Evolutionary conservation across 2,329 filamentous ascomycete species (phyloP), one percentile per base, ranked within the genome.

Genomic region (Ophiostoma piceae): DNA sequence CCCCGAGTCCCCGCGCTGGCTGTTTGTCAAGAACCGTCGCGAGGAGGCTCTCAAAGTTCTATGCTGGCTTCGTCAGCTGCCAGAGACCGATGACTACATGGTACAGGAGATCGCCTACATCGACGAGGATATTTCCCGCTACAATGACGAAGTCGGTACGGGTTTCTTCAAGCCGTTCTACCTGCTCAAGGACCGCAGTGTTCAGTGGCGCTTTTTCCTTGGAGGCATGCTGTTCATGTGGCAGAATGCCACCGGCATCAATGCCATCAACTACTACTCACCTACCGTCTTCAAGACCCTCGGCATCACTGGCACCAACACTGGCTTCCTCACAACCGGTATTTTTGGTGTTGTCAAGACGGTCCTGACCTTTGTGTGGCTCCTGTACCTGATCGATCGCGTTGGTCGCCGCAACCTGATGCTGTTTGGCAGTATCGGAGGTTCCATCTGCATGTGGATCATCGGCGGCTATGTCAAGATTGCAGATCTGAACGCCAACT

Each of bases 281-380:
- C 89, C 90, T 0, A 89, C 85, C 0, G 85, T 92, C 11, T 92
- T 92, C 82, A 84, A 80, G 72, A 80, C 79, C 64, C 79, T 84
- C 67, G 82, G 82, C 4, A 79, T 84, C 67, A 79, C 77, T 1
- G 82, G 82, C 14, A 82, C 79, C 66, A 81, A 79, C 74, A 80
- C 79, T 0, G 76, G 79, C 51, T 80, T 84, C 72, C 77, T 84
- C 39, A 91, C 90, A 0, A 93, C 90, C 0, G 91, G 91, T 32
- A 87, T 93, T 72, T 93, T 91, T 74, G 91, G 90, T 67, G 87
- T 92, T 1, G 88, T 93, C 76, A 92, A 92, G 82, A 92, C 89
- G 0, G 78, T 84, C 0, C 78, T 90, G 57, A 92, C 90, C 0
- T 77, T 92, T 39, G 71, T 92, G 72, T 92, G 89, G 87, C 82